Conservation (phyloP, 2,329 filamentous ascomycete species). For the Cordyceps militaris region DNA sequence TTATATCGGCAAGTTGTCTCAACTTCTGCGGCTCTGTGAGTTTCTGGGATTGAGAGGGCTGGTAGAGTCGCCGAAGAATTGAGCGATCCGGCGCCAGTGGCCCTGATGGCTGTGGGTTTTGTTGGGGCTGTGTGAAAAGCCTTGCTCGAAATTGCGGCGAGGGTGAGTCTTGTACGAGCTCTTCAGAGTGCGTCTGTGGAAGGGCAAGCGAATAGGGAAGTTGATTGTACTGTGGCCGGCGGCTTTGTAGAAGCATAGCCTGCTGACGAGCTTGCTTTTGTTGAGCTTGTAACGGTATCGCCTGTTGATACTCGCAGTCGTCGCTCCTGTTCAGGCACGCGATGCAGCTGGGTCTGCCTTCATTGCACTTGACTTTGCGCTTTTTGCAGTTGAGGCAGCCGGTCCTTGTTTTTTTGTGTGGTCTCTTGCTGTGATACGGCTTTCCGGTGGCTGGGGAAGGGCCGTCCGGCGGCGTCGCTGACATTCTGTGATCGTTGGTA, state of each 20-base stretch:
- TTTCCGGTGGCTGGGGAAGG: neutral
- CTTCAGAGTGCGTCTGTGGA: neutral
- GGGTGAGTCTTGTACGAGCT: neutral
- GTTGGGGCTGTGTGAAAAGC: neutral
- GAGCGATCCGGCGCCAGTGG: neutral
- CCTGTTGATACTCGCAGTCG: slow-evolving; percentile 38
- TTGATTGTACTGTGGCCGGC: neutral
- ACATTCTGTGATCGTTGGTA: neutral
- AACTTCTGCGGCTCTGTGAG: neutral
- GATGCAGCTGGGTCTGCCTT: slow-evolving; percentile 42
- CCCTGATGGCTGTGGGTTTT: neutral
- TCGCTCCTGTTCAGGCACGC: slow-evolving; percentile 42
- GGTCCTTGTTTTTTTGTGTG: slow-evolving; percentile 47
- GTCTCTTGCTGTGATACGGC: slow-evolving; percentile 38
- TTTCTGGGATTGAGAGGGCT: neutral
- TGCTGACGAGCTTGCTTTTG: neutral
- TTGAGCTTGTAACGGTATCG: neutral
- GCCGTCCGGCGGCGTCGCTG: neutral
- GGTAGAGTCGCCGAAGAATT: neutral
- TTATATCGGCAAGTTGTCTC: neutral
- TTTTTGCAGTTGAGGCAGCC: slow-evolving; percentile 49
- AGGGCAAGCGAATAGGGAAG: neutral
- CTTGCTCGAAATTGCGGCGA: neutral
- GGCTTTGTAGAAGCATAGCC: neutral
- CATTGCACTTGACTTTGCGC: slow-evolving; percentile 50